Evolutionary conservation across 2,329 filamentous ascomycete genomes (phyloP).

Genomic region (Pestalotiopsis sp.): DNA sequence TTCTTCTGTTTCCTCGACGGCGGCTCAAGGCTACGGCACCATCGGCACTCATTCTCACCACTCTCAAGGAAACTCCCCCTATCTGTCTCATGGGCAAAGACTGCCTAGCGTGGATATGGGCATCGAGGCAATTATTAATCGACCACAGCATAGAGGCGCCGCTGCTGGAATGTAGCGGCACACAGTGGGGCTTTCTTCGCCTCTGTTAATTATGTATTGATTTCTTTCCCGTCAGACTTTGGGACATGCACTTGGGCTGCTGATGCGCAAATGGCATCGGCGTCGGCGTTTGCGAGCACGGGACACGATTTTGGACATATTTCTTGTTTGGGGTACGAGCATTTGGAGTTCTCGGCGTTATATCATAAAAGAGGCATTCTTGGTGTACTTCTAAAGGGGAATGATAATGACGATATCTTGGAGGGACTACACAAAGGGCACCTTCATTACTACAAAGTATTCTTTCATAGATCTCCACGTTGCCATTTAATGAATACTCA

Average conservation of each 20-base stretch:
- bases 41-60: slow-evolving; percentile 31
- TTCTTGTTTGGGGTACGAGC: background rate
- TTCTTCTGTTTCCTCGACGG: slow-evolving; percentile 55
- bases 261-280: background rate
- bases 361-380: background rate
- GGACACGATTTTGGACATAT: background rate
- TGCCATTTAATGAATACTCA: too few relatives aligned
- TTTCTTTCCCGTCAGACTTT: slow-evolving; percentile 14
- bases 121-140: slow-evolving; percentile 62
- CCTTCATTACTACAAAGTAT: background rate
- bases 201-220: slow-evolving; percentile 4
- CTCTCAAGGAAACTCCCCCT: slow-evolving; percentile 47
- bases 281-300: background rate
- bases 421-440: background rate
- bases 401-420: background rate
- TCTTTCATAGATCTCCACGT: too few relatives aligned
- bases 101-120: slow-evolving; percentile 63
- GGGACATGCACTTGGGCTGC: background rate
- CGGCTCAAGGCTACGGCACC: slow-evolving; percentile 35
- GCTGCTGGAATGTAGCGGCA: slow-evolving; percentile 27
- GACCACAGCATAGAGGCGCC: slow-evolving; percentile 34
- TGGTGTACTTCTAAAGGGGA: background rate
- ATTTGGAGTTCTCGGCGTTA: slow-evolving; percentile 5
- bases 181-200: slow-evolving; percentile 17
- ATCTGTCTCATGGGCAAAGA: slow-evolving; percentile 48